Evolutionary conservation across 345 rosid species (phyloP).

Genomic region (Pelargonium nanum): DNA sequence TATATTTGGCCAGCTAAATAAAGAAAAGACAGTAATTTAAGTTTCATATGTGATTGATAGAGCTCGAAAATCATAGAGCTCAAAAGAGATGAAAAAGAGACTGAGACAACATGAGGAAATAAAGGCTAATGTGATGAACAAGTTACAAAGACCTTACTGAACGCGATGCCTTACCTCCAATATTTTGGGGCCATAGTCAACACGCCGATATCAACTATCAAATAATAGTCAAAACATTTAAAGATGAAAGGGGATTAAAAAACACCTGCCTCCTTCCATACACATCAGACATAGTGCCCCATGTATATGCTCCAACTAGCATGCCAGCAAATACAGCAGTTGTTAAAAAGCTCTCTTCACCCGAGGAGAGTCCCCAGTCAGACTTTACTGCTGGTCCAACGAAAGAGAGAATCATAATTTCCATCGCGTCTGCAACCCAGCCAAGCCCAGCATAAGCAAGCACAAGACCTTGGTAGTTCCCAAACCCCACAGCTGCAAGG

Average conservation of each 20-base stretch:
- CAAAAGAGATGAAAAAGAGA: too few species aligned
- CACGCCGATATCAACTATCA: too few species aligned
- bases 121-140: too few species aligned
- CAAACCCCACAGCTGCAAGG: constrained; percentile 25
- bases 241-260: not conserved
- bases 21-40: too few species aligned
- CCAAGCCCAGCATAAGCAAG: constrained; percentile 39
- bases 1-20: too few species aligned
- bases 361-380: constrained; percentile 32
- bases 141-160: too few species aligned
- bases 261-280: constrained; percentile 32
- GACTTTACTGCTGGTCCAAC: constrained; percentile 32
- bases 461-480: constrained; percentile 28
- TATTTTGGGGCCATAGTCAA: too few species aligned
- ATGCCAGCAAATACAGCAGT: constrained; percentile 35
- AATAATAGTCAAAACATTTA: too few species aligned
- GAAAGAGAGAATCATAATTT: constrained; percentile 43
- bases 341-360: constrained; percentile 27
- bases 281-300: constrained; percentile 38
- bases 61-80: too few species aligned
- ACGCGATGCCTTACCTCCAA: too few species aligned
- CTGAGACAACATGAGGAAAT: too few species aligned
- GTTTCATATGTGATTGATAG: too few species aligned
- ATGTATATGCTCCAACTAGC: constrained; percentile 40
- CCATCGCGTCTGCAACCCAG: constrained; percentile 39